phyloP scores from a whole-genome alignment of 1,284 basidiomycete genomes.

The Irpex sp. region DNA sequence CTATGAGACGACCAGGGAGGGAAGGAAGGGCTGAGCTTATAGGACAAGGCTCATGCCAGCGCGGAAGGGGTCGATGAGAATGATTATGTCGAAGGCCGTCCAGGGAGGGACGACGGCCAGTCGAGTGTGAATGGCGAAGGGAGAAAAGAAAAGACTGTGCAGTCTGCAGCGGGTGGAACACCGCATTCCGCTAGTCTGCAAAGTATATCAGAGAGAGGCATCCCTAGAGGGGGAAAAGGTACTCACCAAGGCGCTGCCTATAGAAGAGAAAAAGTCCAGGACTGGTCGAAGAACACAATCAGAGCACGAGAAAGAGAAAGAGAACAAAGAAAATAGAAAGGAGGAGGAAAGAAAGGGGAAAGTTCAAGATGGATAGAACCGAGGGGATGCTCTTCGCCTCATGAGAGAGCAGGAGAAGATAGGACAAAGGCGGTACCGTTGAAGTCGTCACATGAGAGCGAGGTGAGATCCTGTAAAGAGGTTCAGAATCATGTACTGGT shows the following conservation, averaged over 20 bases:
- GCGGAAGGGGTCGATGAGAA: too few relatives aligned
- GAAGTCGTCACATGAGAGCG: background rate
- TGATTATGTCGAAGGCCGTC: too few relatives aligned
- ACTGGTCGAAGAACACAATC: background rate
- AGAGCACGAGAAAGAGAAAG: conserved; percentile 21
- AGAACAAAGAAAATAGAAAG: background rate
- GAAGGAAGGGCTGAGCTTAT: too few relatives aligned
- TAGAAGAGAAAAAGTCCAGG: background rate
- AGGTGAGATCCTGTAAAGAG: background rate
- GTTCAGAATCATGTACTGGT: background rate
- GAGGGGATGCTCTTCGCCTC: background rate
- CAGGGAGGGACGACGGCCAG: too few relatives aligned
- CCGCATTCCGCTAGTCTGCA: too few relatives aligned
- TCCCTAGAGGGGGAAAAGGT: background rate
- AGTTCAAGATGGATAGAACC: background rate
- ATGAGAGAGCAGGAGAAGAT: background rate
- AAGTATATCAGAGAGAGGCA: too few relatives aligned
- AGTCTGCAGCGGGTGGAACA: too few relatives aligned
- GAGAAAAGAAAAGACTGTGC: too few relatives aligned
- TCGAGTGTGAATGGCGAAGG: too few relatives aligned
- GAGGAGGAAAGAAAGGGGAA: background rate
- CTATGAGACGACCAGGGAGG: too few relatives aligned
- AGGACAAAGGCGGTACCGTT: background rate
- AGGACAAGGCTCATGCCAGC: too few relatives aligned
- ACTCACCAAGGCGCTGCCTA: background rate